These are phyloP conservation scores for Cyberlindnera sargentensis DNA, from an alignment of 805 yeast species.

Conservation along the genomic window DNA sequence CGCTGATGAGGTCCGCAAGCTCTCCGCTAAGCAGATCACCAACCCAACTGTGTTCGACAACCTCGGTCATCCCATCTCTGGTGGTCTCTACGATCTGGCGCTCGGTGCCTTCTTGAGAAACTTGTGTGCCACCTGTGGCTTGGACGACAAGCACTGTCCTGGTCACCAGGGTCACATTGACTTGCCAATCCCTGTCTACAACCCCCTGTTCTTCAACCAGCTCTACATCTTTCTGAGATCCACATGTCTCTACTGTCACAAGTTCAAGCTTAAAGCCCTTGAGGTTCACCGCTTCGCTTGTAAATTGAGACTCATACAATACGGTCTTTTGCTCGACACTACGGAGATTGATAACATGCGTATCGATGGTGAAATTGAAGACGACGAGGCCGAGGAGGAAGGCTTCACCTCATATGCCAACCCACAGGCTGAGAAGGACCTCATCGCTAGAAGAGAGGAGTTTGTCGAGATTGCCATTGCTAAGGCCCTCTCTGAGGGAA, in stretches of 20 bases:
- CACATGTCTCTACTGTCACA: slow-evolving; percentile 86
- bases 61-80: slow-evolving; percentile 89
- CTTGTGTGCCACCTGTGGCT: slow-evolving; percentile 88
- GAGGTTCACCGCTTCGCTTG: slow-evolving; percentile 76
- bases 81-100: slow-evolving; percentile 93
- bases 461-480: slow-evolving; percentile 69
- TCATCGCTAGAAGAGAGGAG: slow-evolving; percentile 53
- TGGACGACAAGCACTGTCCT: slow-evolving; percentile 90
- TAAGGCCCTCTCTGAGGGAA: slow-evolving; percentile 69
- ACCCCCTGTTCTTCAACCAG: slow-evolving; percentile 90
- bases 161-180: slow-evolving; percentile 99
- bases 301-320: slow-evolving; percentile 74
- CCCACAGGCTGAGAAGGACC: slow-evolving; percentile 35
- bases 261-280: slow-evolving; percentile 58
- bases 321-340: slow-evolving; percentile 80
- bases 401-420: slow-evolving; percentile 24
- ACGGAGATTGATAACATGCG: slow-evolving; percentile 61
- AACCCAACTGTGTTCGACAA: slow-evolving; percentile 95
- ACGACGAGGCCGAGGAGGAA: slow-evolving; percentile 41
- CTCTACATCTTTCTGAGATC: slow-evolving; percentile 78
- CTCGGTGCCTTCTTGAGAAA: slow-evolving; percentile 89
- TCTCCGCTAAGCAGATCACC: slow-evolving; percentile 92
- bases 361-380: slow-evolving; percentile 34
- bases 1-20: slow-evolving; percentile 71
- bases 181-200: slow-evolving; percentile 91